Conservation (phyloP, 2,329 filamentous ascomycete species). For the Aspergillus sp. region DNA sequence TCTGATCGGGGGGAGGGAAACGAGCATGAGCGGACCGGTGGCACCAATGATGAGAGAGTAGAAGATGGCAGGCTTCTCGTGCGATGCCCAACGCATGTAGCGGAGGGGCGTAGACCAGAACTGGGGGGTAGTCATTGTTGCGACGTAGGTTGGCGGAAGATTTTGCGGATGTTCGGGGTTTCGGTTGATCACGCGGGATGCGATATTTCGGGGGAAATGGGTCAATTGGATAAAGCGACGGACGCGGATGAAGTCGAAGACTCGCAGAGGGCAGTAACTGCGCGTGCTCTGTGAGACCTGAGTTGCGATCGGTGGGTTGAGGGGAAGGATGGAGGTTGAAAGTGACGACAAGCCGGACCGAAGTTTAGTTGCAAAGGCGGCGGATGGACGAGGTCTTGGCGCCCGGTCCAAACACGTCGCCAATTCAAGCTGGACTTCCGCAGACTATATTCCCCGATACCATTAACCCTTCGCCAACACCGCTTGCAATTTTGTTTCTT, state of each 20-base stretch:
- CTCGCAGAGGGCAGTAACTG: neutral
- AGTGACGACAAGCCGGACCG: conserved; percentile 32
- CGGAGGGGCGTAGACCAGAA: conserved; percentile 84
- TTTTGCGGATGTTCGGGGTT: conserved; percentile 17
- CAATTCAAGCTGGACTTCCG: conserved; percentile 26
- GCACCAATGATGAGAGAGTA: conserved; percentile 76
- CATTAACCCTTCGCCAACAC: conserved; percentile 22
- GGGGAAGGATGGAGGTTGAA: conserved; percentile 27
- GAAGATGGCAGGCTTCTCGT: conserved; percentile 88
- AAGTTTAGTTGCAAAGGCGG: conserved; percentile 19
- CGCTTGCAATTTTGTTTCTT: conserved; percentile 12
- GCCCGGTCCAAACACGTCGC: conserved; percentile 45
- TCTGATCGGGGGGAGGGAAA: conserved; percentile 73
- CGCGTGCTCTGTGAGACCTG: neutral
- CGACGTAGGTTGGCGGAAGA: conserved; percentile 8
- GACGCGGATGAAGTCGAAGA: neutral
- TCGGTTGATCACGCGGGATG: neutral
- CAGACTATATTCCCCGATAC: neutral
- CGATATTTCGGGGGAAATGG: neutral
- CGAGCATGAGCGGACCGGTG: conserved; percentile 68
- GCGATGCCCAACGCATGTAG: conserved; percentile 84
- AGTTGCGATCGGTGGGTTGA: conserved; percentile 12
- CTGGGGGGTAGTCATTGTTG: conserved; percentile 58
- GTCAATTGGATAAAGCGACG: conserved; percentile 7
- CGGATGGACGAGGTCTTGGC: conserved; percentile 39